These are phyloP conservation scores for Cymbopogon flexuosus DNA, from an alignment of 202 grass and related monocot species.

Conservation along the genomic window DNA sequence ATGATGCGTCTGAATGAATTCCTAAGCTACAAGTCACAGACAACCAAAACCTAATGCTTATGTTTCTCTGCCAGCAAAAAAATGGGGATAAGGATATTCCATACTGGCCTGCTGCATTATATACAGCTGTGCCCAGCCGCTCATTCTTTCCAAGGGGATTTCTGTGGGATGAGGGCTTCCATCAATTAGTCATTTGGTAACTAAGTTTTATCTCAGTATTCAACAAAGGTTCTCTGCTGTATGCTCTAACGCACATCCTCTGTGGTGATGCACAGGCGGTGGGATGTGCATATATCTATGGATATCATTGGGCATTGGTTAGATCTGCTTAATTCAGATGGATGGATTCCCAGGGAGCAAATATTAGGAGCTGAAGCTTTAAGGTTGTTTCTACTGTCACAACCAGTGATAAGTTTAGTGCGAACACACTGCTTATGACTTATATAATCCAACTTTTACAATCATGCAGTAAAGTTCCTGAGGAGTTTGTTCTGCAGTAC, in stretches of 20 bases:
- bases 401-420: constrained; percentile 8
- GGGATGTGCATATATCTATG: constrained; percentile 93
- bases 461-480: constrained; percentile 80
- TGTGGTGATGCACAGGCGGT: constrained; percentile 50
- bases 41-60: constrained; percentile 22
- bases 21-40: neutral
- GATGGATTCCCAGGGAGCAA: constrained; percentile 98
- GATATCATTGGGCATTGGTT: constrained; percentile 98
- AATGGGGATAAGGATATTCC: constrained; percentile 83
- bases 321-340: constrained; percentile 90
- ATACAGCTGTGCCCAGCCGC: constrained; percentile 92
- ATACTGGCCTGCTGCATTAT: constrained; percentile 87
- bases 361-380: constrained; percentile 94
- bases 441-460: constrained; percentile 37
- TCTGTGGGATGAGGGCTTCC: constrained; percentile 97
- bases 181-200: constrained; percentile 87
- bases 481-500: constrained; percentile 93
- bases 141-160: constrained; percentile 97
- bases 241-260: constrained; percentile 13
- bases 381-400: constrained; percentile 49
- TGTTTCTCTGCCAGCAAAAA: constrained; percentile 62
- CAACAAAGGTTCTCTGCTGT: neutral
- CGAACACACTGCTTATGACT: constrained; percentile 4
- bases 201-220: constrained; percentile 17
- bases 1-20: constrained; percentile 10